A percentile compares a stretch with the other conserved stretches of the same genome.
phyloP scores from a whole-genome alignment of 2,329 filamentous ascomycete species.

The Exophiala phaeomuriformis region DNA sequence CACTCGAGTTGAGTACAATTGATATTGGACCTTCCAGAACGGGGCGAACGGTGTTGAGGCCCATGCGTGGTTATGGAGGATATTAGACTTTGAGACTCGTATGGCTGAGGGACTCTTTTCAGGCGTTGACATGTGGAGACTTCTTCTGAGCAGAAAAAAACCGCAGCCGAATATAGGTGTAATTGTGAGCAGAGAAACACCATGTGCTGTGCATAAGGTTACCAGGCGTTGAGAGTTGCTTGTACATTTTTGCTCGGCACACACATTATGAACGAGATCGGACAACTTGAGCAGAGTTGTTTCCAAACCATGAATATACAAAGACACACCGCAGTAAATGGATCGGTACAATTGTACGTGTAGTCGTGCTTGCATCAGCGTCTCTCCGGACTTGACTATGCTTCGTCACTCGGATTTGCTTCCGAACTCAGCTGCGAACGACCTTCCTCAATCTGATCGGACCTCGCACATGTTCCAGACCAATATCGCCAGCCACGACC shows the following conservation, averaged over 20 bases:
- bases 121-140: background rate
- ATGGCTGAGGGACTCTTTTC: background rate
- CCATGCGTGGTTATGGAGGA: conserved; percentile 17
- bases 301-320: too few species aligned
- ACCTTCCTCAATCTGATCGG: conserved; percentile 36
- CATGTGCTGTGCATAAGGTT: background rate
- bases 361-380: background rate
- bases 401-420: background rate
- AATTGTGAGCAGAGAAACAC: background rate
- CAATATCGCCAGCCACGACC: conserved; percentile 28
- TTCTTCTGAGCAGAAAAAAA: background rate
- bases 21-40: conserved; percentile 38
- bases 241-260: background rate
- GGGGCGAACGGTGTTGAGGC: conserved; percentile 14
- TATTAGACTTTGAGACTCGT: conserved; percentile 5
- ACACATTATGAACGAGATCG: too few species aligned
- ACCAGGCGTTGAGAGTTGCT: background rate
- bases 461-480: conserved; percentile 37
- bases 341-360: too few species aligned
- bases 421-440: background rate
- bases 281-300: too few species aligned
- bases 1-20: conserved; percentile 50
- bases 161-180: background rate
- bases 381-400: background rate
- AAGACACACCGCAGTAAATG: too few species aligned